phyloP scores from a whole-genome alignment of 139 green algal genomes.

The Chlorella sp. region DNA sequence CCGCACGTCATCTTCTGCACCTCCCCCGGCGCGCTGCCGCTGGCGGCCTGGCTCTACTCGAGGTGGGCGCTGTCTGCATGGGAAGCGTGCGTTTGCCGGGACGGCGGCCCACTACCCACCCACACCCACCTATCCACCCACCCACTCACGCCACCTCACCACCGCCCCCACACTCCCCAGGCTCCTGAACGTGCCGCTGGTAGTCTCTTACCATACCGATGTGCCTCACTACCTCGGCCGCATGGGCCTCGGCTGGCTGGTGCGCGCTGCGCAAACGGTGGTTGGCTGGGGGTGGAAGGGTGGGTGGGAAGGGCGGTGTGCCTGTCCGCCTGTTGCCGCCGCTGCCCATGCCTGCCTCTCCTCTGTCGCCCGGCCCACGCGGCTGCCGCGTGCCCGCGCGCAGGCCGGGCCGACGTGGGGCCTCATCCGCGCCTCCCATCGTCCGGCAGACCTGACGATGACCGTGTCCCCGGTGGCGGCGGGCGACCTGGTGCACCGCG shows the following conservation, averaged over 20 bases:
- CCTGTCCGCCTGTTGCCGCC: too few species aligned
- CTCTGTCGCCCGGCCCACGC: too few species aligned
- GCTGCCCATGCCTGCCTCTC: too few species aligned
- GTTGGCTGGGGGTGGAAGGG: too few species aligned
- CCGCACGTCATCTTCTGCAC: conserved; percentile 32
- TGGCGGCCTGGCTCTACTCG: too few species aligned
- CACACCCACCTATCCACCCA: too few species aligned
- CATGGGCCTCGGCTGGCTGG: conserved; percentile 9
- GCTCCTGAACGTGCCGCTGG: conserved; percentile 81
- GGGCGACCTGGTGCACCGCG: neutral
- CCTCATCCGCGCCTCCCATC: neutral
- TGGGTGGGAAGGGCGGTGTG: neutral
- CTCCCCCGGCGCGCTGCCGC: conserved; percentile 24
- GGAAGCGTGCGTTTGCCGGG: too few species aligned
- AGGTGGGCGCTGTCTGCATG: too few species aligned
- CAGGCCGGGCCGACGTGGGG: neutral
- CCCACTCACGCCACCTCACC: too few species aligned
- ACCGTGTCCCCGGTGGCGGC: neutral
- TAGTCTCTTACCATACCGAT: conserved; percentile 98
- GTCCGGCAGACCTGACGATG: neutral
- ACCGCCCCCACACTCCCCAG: conserved; percentile 86
- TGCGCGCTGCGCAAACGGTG: neutral
- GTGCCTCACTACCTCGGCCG: conserved; percentile 90
- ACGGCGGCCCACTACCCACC: too few species aligned
- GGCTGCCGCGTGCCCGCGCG: too few species aligned